Conservation (phyloP, 768 basidiomycete species). For the Collybia mongolica region DNA sequence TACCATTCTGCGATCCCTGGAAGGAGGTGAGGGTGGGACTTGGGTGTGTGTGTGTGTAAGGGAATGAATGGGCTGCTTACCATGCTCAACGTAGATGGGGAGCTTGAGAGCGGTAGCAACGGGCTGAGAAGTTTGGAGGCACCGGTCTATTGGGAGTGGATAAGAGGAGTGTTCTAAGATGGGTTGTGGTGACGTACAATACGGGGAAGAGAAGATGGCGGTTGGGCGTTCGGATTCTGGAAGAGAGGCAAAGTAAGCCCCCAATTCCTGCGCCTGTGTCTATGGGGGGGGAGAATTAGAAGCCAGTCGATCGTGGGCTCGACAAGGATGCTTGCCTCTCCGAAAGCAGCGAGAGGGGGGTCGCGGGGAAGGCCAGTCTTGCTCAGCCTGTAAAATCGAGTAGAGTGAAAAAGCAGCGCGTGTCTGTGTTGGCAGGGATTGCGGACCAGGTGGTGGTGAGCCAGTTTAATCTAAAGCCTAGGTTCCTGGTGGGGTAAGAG, state of each 20-base stretch:
- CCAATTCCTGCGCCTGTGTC: constrained; percentile 75
- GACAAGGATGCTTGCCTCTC: constrained; percentile 44
- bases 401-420: constrained; percentile 8
- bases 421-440: not conserved
- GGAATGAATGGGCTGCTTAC: constrained; percentile 29
- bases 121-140: constrained; percentile 77
- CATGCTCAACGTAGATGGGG: constrained; percentile 80
- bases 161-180: not conserved
- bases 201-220: constrained; percentile 82
- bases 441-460: constrained; percentile 60
- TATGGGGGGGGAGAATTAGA: constrained; percentile 19
- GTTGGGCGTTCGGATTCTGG: constrained; percentile 70
- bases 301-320: not conserved
- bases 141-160: constrained; percentile 60
- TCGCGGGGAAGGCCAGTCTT: constrained; percentile 70
- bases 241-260: constrained; percentile 58
- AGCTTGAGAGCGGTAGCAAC: constrained; percentile 57
- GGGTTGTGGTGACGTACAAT: constrained; percentile 47
- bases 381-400: constrained; percentile 45
- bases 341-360: constrained; percentile 70
- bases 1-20: constrained; percentile 79
- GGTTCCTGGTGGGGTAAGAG: not conserved
- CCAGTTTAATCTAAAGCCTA: constrained; percentile 77
- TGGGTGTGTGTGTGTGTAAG: not conserved
- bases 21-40: not conserved